Base-by-base conservation (phyloP, 208 protist species). In the Naegleria lovaniensis region DNA sequence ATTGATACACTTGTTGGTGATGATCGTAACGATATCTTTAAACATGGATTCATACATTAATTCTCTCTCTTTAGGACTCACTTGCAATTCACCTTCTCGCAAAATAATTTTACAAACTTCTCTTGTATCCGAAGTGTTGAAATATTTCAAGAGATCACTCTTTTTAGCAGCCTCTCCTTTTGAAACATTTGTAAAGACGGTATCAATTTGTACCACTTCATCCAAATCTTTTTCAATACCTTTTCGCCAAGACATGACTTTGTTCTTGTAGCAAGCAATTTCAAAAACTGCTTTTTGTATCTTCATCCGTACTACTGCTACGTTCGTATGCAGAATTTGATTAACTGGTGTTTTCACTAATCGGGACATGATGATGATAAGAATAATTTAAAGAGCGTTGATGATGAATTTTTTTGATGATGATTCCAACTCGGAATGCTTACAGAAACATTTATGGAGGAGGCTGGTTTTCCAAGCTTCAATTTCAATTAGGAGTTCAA, bases 251-350 rank as follows among this genome's bases (percentile, higher is more conserved):
- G 90, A 88, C 22, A 95, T 41, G 9, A 98, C 96, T 91, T 95
- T 98, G 92, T 97, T 97, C 83, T 94, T 94, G 90, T 97, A 98
- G 90, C 95, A 97, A 11, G 97, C 96, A 41, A 98, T 92, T 89
- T 98, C 97, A 90, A 98, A 98, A 25, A 93, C 92, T 83, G 95
- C 93, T 43, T 94, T 95, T 55, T 92, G 91, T 59, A 94, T 94
- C 86, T 97, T 97, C 5, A 95, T 91, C 33, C 96, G 93, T 38
- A 98, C 97, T 2, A 98, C 89, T 33, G 96, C 92, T 6, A 98
- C 94, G 90, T 98, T 98, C 0, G 97, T 98, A 16, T 98, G 92
- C 38, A 92, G 90, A 83, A 95, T 95, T 91, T 97, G 95, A 76
- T 96, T 97, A 2, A 94, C 90, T n/a, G 96, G 96, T 84, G 94